These are phyloP conservation scores for Fusarium sp. DNA, from an alignment of 2,329 filamentous ascomycete genomes.

Conservation along the genomic window DNA sequence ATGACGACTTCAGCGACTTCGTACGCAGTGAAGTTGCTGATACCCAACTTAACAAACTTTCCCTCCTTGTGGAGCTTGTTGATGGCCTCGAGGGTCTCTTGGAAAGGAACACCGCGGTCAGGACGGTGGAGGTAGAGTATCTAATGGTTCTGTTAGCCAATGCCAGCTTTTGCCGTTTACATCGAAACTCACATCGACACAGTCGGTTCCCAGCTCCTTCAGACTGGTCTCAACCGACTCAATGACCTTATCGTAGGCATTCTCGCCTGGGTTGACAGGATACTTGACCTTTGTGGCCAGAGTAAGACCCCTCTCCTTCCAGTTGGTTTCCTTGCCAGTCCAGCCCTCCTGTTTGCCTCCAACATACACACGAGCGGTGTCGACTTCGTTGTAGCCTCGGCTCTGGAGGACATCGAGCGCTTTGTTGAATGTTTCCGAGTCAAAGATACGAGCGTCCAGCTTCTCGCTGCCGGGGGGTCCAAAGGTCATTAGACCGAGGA, in stretches of 20 bases:
- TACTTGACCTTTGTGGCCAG: constrained; percentile 82
- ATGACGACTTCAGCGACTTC: constrained; percentile 88
- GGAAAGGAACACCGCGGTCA: constrained; percentile 76
- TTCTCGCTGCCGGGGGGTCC: constrained; percentile 67
- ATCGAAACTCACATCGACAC: constrained; percentile 68
- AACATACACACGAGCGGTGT: constrained; percentile 82
- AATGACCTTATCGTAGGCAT: constrained; percentile 72
- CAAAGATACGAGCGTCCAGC: constrained; percentile 77
- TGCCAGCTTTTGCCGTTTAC: neutral
- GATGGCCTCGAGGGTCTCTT: constrained; percentile 80
- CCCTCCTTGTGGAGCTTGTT: constrained; percentile 86
- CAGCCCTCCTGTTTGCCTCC: constrained; percentile 81
- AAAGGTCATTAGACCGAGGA: constrained; percentile 90
- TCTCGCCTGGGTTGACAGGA: constrained; percentile 66
- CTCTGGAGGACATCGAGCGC: constrained; percentile 79
- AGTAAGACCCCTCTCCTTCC: constrained; percentile 81
- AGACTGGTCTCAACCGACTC: constrained; percentile 74
- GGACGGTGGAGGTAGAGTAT: constrained; percentile 54
- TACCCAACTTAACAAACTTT: constrained; percentile 82
- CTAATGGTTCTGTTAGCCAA: constrained; percentile 37
- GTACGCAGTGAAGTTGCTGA: constrained; percentile 87
- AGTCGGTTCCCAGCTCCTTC: constrained; percentile 76
- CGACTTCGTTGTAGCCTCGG: constrained; percentile 85
- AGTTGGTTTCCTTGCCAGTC: constrained; percentile 73
- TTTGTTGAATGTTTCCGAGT: constrained; percentile 72